These are phyloP conservation scores for Serendipita sp. DNA, from an alignment of 768 basidiomycete species.

Conservation along the genomic window DNA sequence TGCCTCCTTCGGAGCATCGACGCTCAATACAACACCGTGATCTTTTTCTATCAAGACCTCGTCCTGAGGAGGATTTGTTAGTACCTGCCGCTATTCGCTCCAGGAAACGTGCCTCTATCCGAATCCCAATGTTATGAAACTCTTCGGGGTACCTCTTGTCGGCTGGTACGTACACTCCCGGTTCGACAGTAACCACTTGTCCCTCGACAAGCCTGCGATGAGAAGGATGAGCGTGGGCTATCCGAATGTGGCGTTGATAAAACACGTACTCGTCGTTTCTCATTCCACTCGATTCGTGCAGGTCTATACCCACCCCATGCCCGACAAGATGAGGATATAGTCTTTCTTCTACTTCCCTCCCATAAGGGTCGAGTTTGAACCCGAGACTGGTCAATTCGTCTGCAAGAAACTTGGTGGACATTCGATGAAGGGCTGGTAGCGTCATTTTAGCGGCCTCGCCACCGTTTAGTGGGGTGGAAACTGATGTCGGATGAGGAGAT, in stretches of 20 bases:
- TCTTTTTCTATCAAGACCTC: slow-evolving; percentile 55
- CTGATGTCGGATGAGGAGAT: not conserved
- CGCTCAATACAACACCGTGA: slow-evolving; percentile 46
- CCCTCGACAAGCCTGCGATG: slow-evolving; percentile 49
- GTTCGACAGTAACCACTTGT: slow-evolving; percentile 89
- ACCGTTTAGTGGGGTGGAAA: not conserved
- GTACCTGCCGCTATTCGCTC: not conserved
- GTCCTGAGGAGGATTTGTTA: slow-evolving; percentile 27
- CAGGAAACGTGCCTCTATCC: slow-evolving; percentile 54
- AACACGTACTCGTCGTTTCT: not conserved
- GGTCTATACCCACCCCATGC: slow-evolving; percentile 86
- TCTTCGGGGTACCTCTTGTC: slow-evolving; percentile 60
- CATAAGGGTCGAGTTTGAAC: slow-evolving; percentile 34
- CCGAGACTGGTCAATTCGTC: slow-evolving; percentile 66
- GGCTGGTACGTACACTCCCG: slow-evolving; percentile 82
- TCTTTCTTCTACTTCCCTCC: slow-evolving; percentile 45
- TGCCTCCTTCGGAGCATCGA: slow-evolving; percentile 73
- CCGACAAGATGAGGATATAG: slow-evolving; percentile 88
- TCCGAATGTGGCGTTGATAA: slow-evolving; percentile 28
- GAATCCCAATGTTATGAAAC: slow-evolving; percentile 82
- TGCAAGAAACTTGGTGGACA: slow-evolving; percentile 49
- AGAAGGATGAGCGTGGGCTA: slow-evolving; percentile 1
- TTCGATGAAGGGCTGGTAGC: slow-evolving; percentile 62
- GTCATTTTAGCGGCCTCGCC: slow-evolving; percentile 32
- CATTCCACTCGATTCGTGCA: slow-evolving; percentile 64